Percentiles rank a stretch among this genome's conserved stretches.
phyloP scores from a whole-genome alignment of 2,329 filamentous ascomycete species.

The Colletotrichum sojae region DNA sequence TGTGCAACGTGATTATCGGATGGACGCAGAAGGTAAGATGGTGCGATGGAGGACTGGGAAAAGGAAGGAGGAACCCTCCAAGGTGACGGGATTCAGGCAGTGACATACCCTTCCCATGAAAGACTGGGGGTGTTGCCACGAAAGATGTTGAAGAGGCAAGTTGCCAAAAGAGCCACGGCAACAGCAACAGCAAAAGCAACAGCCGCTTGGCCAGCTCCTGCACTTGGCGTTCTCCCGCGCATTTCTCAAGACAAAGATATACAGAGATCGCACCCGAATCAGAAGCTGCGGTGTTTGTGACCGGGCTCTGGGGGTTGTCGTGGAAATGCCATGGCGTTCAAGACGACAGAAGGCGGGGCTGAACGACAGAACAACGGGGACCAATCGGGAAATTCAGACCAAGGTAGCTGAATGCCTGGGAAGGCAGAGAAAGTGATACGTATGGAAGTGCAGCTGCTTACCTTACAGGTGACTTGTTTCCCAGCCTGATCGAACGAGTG shows the following conservation, averaged over 20 bases:
- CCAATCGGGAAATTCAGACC: slow-evolving; percentile 24
- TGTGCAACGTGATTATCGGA: background rate
- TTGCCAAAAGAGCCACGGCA: slow-evolving; percentile 3
- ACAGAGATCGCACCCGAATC: background rate
- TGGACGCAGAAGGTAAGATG: background rate
- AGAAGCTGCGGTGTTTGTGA: background rate
- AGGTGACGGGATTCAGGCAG: background rate
- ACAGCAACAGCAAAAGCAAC: slow-evolving; percentile 17
- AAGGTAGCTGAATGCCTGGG: background rate
- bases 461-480: slow-evolving; percentile 8
- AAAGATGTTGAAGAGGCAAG: slow-evolving; percentile 6
- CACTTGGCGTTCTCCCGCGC: background rate
- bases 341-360: slow-evolving; percentile 1
- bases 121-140: background rate
- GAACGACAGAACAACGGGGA: background rate
- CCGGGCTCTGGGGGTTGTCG: background rate
- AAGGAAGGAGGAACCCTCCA: background rate
- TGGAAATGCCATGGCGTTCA: slow-evolving; percentile 15
- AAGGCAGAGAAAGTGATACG: slow-evolving; percentile 15
- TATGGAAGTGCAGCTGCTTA: slow-evolving; percentile 25
- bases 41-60: background rate
- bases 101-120: slow-evolving; percentile 12
- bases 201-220: slow-evolving; percentile 24
- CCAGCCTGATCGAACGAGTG: slow-evolving; percentile 22
- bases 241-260: background rate